These are phyloP conservation scores for Candolleomyces eurysporus DNA, from an alignment of 768 basidiomycete genomes.

Conservation along the genomic window DNA sequence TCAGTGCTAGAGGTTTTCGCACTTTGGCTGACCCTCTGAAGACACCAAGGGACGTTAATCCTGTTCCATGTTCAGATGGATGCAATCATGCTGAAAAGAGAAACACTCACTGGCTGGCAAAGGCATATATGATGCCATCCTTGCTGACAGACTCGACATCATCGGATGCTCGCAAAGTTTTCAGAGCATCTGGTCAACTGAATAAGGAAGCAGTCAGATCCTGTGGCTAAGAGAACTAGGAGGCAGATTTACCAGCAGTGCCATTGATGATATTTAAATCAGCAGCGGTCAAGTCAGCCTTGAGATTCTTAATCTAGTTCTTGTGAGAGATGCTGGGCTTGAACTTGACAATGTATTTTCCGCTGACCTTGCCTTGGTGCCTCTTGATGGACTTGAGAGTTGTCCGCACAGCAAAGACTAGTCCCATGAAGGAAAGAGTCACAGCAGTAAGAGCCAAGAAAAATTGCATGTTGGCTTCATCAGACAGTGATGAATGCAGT, in stretches of 20 bases:
- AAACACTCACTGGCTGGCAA: constrained; percentile 20
- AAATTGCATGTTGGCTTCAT: constrained; percentile 4
- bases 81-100: not conserved
- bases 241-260: constrained; percentile 5
- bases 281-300: not conserved
- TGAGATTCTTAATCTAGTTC: not conserved
- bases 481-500: not conserved
- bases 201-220: not conserved
- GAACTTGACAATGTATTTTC: constrained; percentile 13
- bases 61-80: constrained; percentile 8
- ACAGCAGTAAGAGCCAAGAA: constrained; percentile 2
- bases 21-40: constrained; percentile 25
- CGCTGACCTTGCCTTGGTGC: constrained; percentile 8
- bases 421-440: constrained; percentile 1
- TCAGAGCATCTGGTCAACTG: constrained; percentile 16
- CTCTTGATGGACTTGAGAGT: constrained; percentile 11
- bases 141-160: constrained; percentile 23
- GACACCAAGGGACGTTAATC: constrained; percentile 32
- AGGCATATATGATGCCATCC: constrained; percentile 24
- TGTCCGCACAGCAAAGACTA: constrained; percentile 5
- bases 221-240: not conserved
- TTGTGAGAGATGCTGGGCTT: constrained; percentile 6
- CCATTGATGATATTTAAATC: constrained; percentile 14
- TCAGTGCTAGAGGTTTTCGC: constrained; percentile 13
- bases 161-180: constrained; percentile 17